Percentiles rank a stretch among this genome's conserved stretches.
Conservation (phyloP, 2,329 filamentous ascomycete species). For the Stagonosporopsis rhizophila region DNA sequence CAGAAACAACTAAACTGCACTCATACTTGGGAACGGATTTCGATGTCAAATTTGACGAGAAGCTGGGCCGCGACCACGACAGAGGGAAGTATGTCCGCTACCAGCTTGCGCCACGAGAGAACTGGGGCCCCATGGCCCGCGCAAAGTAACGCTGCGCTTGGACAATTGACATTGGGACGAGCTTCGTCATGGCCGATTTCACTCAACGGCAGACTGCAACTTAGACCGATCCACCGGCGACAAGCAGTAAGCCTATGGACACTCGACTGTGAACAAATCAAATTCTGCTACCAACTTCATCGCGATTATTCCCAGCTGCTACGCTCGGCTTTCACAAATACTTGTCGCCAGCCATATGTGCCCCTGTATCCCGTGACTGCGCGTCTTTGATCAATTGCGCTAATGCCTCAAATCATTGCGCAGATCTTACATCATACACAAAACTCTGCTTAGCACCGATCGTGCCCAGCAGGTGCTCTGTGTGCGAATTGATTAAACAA, state of each 20-base stretch:
- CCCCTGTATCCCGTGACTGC: conserved; percentile 4
- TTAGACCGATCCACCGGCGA: neutral
- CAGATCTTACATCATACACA: conserved; percentile 15
- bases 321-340: neutral
- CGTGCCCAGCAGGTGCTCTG: neutral
- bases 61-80: conserved; percentile 73
- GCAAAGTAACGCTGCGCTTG: conserved; percentile 48
- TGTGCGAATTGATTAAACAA: neutral
- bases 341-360: neutral
- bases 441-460: neutral
- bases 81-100: conserved; percentile 78
- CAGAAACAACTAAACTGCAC: conserved; percentile 17
- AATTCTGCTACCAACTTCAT: neutral
- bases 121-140: conserved; percentile 85
- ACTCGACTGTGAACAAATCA: neutral
- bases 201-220: conserved; percentile 1
- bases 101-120: conserved; percentile 85
- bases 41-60: conserved; percentile 79
- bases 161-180: neutral
- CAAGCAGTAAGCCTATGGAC: neutral
- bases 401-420: conserved; percentile 7
- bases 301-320: neutral
- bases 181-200: conserved; percentile 6
- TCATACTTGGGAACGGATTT: conserved; percentile 51
- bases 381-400: conserved; percentile 5